Base-by-base conservation (phyloP, 768 basidiomycete species). In the Lactarius vividus region DNA sequence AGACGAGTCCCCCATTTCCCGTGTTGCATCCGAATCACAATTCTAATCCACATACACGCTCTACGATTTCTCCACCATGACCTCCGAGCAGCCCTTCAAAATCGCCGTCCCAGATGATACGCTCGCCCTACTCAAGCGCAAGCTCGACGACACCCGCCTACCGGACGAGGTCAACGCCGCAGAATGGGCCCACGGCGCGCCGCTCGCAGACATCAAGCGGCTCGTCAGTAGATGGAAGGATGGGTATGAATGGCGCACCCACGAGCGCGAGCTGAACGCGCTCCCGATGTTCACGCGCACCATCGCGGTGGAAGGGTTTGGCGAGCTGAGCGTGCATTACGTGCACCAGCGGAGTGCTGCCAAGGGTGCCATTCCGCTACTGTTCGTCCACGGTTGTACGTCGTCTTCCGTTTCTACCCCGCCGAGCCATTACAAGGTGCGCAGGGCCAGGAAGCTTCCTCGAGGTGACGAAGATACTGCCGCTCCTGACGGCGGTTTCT, bases 361-460 rank as follows among this genome's bases (percentile, higher is more conserved):
- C 44, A 58, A 65, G 28, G 46, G 73, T 20, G 84, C 85, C 0
- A 82, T 87, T 35, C 84, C 85, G 1, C 69, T 87, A 28, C 72
- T 86, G 31, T 86, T 82, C 59, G 79, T 85, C 37, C 85, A 86
- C 61, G 85, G 85, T 57, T 86, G 85, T 77, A 61, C 29, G 77
- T 75, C 10, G 10, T 15, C 23, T 20, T 23, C 8, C 33, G 29
- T 35, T 42, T 16, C 8, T 29, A 23, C 18, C n/a, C 20, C 44
- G 1, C 53, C 11, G 9, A 13, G 16, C 13, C 15, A 18, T 8
- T 52, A 18, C 37, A 15, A 1, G 53, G 6, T 29, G 15, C 9
- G 49, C 61, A 84, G 84, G 85, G 85, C 83, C 84, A 0, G 84
- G 85, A 64, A 78, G 79, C 56, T 83, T 85, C 71, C 54, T 80